A percentile compares a stretch with the other conserved stretches of the same genome.
Conservation (phyloP, 768 basidiomycete species). For the Goffeauzyma gilvescens region DNA sequence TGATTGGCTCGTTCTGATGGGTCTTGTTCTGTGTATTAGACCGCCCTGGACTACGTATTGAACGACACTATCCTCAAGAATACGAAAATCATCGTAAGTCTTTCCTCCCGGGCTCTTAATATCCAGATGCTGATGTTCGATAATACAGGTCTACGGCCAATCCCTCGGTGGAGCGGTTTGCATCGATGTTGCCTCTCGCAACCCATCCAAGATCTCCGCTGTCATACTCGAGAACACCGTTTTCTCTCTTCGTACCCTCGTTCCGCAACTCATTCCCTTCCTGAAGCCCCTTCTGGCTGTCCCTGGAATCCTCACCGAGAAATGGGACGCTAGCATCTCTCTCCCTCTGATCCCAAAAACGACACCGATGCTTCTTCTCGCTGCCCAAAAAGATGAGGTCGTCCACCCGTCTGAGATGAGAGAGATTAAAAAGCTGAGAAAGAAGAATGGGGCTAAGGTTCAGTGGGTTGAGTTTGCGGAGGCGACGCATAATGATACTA, state of each 20-base stretch:
- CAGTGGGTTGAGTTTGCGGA: conserved; percentile 29
- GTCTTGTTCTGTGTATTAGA: conserved; percentile 16
- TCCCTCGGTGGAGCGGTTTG: conserved; percentile 66
- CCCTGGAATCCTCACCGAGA: conserved; percentile 52
- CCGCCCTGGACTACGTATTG: conserved; percentile 50
- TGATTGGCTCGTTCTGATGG: background rate
- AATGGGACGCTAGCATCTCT: conserved; percentile 62
- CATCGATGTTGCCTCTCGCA: conserved; percentile 65
- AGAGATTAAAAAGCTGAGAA: conserved; percentile 20
- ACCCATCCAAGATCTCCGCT: conserved; percentile 48
- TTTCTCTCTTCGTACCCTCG: conserved; percentile 57
- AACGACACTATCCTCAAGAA: conserved; percentile 46
- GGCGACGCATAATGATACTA: conserved; percentile 33
- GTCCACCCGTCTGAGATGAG: conserved; percentile 62
- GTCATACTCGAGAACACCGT: conserved; percentile 89
- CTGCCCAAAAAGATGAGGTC: conserved; percentile 51
- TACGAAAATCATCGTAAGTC: conserved; percentile 45
- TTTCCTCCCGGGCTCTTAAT: background rate
- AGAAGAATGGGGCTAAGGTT: conserved; percentile 15
- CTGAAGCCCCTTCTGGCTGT: conserved; percentile 52
- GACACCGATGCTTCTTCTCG: conserved; percentile 60
- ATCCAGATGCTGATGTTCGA: conserved; percentile 34
- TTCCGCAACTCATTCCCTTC: conserved; percentile 60
- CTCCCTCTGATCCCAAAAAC: conserved; percentile 35
- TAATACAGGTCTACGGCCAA: conserved; percentile 46